Evolutionary conservation across 2,329 filamentous ascomycete species (phyloP), one percentile per base, ranked within the genome.

Genomic region (Amauroascus niger): DNA sequence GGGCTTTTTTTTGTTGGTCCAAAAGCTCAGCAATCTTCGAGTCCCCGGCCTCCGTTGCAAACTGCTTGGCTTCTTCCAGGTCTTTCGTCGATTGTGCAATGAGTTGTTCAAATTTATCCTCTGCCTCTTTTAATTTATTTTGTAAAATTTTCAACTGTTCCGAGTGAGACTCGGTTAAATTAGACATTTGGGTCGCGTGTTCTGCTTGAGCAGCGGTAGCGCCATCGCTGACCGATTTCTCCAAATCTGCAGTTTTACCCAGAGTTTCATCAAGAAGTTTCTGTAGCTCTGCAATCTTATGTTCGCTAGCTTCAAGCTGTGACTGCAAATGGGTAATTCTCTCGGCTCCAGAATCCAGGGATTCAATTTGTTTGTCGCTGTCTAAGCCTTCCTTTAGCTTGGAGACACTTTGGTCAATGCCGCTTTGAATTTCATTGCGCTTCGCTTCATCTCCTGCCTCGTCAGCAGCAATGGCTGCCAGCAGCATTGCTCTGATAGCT

Each of bases 11-110:
- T 49, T 70, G 58, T 30, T 69, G 64, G 22, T 71, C 69, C 7
- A 72, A 61, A n/a, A 65, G 60, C 16, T 64, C 59, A 13, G 65
- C 62, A 11, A 62, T 61, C 55, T 69, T 63, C 26, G 65, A 62
- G 53, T 72, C 67, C 5, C 68, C 68, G 32, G 69, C 60, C 18
- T 66, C 63, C 3, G 62, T 56, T 1, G 70, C 70, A 2, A 64
- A 59, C 49, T 69, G 61, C 48, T 67, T 67, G 20, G 68, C 69
- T 39, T 68, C 66, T 39, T 72, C 70, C 8, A 73, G 54, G 9
- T 72, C 67, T 52, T 67, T 65, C 8, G 64, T 52, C 6, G 67
- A 67, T 49, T 64, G 67, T 33, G 68, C 65, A 52, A 69, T 67
- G 24, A 70, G 52, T 18, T 70, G 66, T 49, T 69, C 67, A 16